Base-by-base conservation (phyloP, 768 basidiomycete genomes). In the Lepiota venenata region DNA sequence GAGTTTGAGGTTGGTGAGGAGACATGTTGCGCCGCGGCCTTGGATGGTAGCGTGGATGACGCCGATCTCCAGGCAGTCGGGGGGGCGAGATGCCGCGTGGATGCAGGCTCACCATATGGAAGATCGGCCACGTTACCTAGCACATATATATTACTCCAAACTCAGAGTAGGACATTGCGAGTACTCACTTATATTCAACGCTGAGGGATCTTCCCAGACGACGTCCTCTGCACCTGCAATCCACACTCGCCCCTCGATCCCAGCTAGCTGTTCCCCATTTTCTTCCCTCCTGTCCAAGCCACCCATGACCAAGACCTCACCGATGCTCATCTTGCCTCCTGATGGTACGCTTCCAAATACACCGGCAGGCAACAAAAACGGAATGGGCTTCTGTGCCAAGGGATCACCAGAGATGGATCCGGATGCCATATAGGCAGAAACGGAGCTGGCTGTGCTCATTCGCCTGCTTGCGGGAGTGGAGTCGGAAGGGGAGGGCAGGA, bases 291-390 rank as follows among this genome's bases (percentile, higher is more conserved):
- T 11, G 32, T 32, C 60, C 5, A 54, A 41, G 2, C 54, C 58
- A 20, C 43, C 49, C 51, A 47, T n/a, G 44, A 65, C 51, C 1
- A 72, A 46, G 8, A 72, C 42, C 42, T 64, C 56, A 54, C 69
- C 72, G n/a, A 64, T 70, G 1, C 66, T 36, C 32, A 60, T 62
- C 49, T 62, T 22, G 41, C 40, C 46, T 18, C 37, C 46, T 16
- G 38, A 22, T 41, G 15, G 21, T 12, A 40, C 41, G 43, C 38
- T 21, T 22, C 52, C 58, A 42, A 63, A 62, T 35, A 62, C 60
- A 4, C 62, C 62, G 1, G 59, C 53, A n/a, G 63, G 56, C 37
- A 68, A 39, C 32, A 68, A 55, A 38, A 62, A 68, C 18, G 67
- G 67, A 25, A 63, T 58, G 7, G 60, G 55, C 21, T 38, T 54